Percentiles rank a stretch among this genome's conserved stretches.
Evolutionary conservation across 768 basidiomycete species (phyloP).

Genomic region (Gloeopeniophorella convolvens): DNA sequence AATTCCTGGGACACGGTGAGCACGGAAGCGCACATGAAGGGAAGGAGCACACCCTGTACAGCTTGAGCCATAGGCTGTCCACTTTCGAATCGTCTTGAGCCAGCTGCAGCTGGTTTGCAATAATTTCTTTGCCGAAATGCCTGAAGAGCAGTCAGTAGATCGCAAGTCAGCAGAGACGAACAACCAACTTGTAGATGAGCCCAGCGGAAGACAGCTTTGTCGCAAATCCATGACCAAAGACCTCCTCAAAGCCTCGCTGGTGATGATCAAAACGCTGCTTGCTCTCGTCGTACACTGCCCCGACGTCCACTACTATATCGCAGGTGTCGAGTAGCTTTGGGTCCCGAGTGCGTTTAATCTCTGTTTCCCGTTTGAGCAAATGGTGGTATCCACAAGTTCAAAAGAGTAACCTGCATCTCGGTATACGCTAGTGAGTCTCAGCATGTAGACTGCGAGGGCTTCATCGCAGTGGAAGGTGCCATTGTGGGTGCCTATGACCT

Average conservation of each 20-base stretch:
- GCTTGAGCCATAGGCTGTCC: conserved; percentile 73
- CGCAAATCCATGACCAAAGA: conserved; percentile 80
- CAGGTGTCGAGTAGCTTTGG: conserved; percentile 66
- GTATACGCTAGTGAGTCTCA: conserved; percentile 72
- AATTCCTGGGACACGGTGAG: conserved; percentile 53
- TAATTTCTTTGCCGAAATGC: conserved; percentile 85
- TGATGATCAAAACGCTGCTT: conserved; percentile 90
- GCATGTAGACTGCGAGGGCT: conserved; percentile 86
- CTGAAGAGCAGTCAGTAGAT: conserved; percentile 32
- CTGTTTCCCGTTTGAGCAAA: conserved; percentile 15
- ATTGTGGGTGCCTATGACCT: conserved; percentile 91
- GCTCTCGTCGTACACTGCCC: conserved; percentile 80
- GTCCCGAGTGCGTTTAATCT: conserved; percentile 68
- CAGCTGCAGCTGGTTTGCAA: conserved; percentile 53
- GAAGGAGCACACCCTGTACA: conserved; percentile 61
- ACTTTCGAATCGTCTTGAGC: conserved; percentile 55
- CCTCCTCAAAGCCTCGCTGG: conserved; percentile 85
- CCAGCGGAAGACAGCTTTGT: conserved; percentile 94
- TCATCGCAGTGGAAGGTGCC: conserved; percentile 98
- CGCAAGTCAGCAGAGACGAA: background rate
- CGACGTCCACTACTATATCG: conserved; percentile 95
- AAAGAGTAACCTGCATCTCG: conserved; percentile 56
- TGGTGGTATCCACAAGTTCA: background rate
- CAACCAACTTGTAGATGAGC: conserved; percentile 83
- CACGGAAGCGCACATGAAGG: conserved; percentile 1